Base-by-base conservation (phyloP, 176 grass and related monocot genomes). In the Urochloa ruziziensis region DNA sequence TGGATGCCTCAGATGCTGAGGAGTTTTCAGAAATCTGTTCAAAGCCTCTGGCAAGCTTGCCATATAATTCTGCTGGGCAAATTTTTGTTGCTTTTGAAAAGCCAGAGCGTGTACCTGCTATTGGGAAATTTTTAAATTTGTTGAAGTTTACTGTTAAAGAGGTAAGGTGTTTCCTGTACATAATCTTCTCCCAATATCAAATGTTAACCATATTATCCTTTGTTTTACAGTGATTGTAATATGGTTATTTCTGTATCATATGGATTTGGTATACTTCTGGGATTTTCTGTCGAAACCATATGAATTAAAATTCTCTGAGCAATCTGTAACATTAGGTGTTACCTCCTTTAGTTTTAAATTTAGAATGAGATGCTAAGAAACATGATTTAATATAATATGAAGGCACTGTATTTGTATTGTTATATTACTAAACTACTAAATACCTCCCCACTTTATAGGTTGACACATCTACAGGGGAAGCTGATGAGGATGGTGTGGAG, bases 71-170 rank as follows among this genome's bases (percentile, higher is more conserved):
- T 66, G 84, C 91, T 78, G 97, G 93, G 24, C 97, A 96, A 60
- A 92, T 92, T 82, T 99, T 99, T 76, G 93, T 99, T 81, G 93
- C 88, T 87, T 96, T 99, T 80, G 88, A 94, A 90, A 99, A 99
- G 70, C 93, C 88, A 6, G 96, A 99, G 59, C 64, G 24, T 87
- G 85, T 89, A 87, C 91, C 89, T 90, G 89, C 86, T 30, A 72
- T 62, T 42, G 96, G 96, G 27, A 96, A 92, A 78, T 84, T 99
- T 82, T 96, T 86, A 79, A 99, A 96, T 62, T 56, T 94, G 29
- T 59, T 96, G 86, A 99, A 87, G 56, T 99, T 99, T 69, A 92
- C 86, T 66, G 89, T 96, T 57, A 99, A 96, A 87, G 96, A 99
- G 89, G 96, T 96, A 85, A 67, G 21, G 24, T 65, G 63, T 48